Conservation (phyloP, 2,329 filamentous ascomycete species). For the Knufia fluminis region DNA sequence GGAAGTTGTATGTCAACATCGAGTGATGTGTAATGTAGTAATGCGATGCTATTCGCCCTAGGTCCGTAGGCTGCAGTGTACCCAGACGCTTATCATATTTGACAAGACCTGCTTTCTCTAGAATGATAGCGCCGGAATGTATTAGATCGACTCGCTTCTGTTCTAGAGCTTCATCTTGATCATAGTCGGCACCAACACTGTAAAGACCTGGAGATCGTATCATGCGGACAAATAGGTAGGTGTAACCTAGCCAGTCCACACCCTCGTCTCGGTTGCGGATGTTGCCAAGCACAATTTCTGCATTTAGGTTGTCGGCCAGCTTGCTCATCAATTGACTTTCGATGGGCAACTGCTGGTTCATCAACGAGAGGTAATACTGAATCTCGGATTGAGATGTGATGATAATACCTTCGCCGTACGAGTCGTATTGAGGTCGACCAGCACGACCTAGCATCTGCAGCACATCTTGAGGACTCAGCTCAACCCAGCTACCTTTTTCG, state of each 20-base stretch:
- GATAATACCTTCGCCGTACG: conserved; percentile 96
- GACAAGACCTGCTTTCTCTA: conserved; percentile 79
- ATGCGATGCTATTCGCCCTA: conserved; percentile 91
- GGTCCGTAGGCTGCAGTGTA: conserved; percentile 78
- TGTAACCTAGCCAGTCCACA: conserved; percentile 98
- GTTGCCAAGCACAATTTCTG: conserved; percentile 90
- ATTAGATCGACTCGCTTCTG: conserved; percentile 97
- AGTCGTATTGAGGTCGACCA: conserved; percentile 91
- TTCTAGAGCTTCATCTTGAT: conserved; percentile 80
- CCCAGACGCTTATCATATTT: conserved; percentile 95
- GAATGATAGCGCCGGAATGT: conserved; percentile 78
- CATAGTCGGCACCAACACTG: conserved; percentile 91
- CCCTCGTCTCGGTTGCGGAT: conserved; percentile 85
- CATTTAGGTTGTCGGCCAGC: conserved; percentile 90
- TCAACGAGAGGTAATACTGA: conserved; percentile 89
- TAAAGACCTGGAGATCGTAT: conserved; percentile 89
- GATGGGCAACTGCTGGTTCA: conserved; percentile 96
- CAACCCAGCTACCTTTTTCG: conserved; percentile 97
- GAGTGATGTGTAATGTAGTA: conserved; percentile 97
- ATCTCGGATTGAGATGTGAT: conserved; percentile 93
- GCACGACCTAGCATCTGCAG: conserved; percentile 98
- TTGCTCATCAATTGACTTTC: conserved; percentile 93
- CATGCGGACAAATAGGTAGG: conserved; percentile 97
- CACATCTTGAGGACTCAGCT: conserved; percentile 93
- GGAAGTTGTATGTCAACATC: conserved; percentile 93